phyloP scores from a whole-genome alignment of 768 basidiomycete species.

The Inosperma sp. region DNA sequence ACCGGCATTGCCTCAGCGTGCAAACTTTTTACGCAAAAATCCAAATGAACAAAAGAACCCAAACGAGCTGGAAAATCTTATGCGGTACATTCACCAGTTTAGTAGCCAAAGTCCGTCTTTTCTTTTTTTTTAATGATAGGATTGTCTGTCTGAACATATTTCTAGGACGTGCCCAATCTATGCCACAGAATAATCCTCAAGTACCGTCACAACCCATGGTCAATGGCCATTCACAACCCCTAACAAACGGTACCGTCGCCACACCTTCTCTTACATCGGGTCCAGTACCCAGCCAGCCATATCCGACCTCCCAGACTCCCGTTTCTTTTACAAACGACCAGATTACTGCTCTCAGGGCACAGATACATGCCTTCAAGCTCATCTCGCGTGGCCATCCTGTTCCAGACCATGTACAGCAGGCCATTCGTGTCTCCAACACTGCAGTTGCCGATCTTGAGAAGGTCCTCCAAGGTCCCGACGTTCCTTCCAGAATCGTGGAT shows the following conservation, averaged over 20 bases:
- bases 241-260: slow-evolving; percentile 38
- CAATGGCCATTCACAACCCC: slow-evolving; percentile 47
- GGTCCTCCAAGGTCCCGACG: slow-evolving; percentile 55
- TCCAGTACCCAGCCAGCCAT: slow-evolving; percentile 44
- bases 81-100: slow-evolving; percentile 46
- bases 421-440: slow-evolving; percentile 60
- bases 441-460: slow-evolving; percentile 62
- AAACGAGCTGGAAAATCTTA: slow-evolving; percentile 42
- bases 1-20: slow-evolving; percentile 34
- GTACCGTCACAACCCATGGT: slow-evolving; percentile 31
- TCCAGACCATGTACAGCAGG: slow-evolving; percentile 65
- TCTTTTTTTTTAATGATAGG: slow-evolving; percentile 7
- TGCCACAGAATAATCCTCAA: slow-evolving; percentile 32
- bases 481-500: slow-evolving; percentile 61
- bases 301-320: slow-evolving; percentile 60
- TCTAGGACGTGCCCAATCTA: slow-evolving; percentile 27
- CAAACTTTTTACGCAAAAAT: slow-evolving; percentile 47
- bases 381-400: slow-evolving; percentile 61
- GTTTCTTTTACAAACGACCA: slow-evolving; percentile 78
- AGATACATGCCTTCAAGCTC: slow-evolving; percentile 78
- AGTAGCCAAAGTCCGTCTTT: slow-evolving; percentile 32
- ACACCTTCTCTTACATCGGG: slow-evolving; percentile 45
- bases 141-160: slow-evolving; percentile 7
- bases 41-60: slow-evolving; percentile 46
- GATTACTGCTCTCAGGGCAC: slow-evolving; percentile 69